A percentile compares a stretch with the other conserved stretches of the same genome.
Conservation (phyloP, 805 yeast genomes). For the Naumovozyma baii region DNA sequence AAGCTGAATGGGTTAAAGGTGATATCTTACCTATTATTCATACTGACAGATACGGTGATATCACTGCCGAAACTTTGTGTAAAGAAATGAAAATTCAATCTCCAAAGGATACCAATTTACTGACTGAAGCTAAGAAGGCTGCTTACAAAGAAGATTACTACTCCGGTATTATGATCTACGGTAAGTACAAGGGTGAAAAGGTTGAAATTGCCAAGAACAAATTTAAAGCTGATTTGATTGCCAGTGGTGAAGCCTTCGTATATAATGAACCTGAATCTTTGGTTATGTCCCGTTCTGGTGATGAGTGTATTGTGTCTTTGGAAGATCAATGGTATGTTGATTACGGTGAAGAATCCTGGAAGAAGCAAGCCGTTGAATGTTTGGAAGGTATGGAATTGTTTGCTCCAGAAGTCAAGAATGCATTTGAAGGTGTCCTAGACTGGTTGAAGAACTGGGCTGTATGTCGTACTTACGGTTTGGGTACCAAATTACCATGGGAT, state of each 20-base stretch:
- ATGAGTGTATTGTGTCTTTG: constrained; percentile 88
- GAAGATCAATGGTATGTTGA: constrained; percentile 99
- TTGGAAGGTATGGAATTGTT: constrained; percentile 67
- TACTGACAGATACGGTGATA: constrained; percentile 81
- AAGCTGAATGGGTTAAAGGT: constrained; percentile 74
- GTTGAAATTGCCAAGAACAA: constrained; percentile 87
- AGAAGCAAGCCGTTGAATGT: constrained; percentile 68
- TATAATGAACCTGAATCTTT: constrained; percentile 90
- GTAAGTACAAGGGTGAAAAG: constrained; percentile 77
- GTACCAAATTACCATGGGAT: constrained; percentile 96
- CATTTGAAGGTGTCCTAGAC: constrained; percentile 85
- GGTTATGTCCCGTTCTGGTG: constrained; percentile 92
- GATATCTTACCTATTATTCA: constrained; percentile 66
- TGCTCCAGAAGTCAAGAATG: constrained; percentile 75
- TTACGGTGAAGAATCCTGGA: constrained; percentile 93
- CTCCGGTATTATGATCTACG: constrained; percentile 72
- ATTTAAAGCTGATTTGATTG: constrained; percentile 74
- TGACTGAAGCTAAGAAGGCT: constrained; percentile 85
- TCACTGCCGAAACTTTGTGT: constrained; percentile 75
- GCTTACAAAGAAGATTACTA: constrained; percentile 97
- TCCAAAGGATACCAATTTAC: constrained; percentile 80
- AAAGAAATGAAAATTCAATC: constrained; percentile 85
- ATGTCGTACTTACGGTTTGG: constrained; percentile 91
- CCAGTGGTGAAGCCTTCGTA: constrained; percentile 68
- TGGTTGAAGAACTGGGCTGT: constrained; percentile 99